phyloP scores from a whole-genome alignment of 371 early-diverging fungal species.

The Mortierella sp. region DNA sequence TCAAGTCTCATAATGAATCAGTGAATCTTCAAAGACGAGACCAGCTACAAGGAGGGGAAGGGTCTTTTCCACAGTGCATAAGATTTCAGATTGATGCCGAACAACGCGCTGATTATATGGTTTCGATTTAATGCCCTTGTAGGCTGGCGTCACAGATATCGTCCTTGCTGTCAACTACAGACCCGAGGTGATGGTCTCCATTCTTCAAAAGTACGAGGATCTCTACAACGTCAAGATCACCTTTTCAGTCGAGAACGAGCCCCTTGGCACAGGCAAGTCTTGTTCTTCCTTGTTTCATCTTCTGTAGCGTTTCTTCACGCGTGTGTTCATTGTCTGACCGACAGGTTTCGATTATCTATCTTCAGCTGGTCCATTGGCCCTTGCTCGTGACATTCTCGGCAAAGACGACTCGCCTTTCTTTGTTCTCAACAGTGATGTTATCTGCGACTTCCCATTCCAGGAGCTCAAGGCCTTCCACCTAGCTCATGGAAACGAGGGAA shows the following conservation, averaged over 20 bases:
- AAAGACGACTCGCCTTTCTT: slow-evolving; percentile 96
- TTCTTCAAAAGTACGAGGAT: slow-evolving; percentile 88
- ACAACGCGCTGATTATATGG: no score
- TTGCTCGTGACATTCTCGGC: slow-evolving; percentile 91
- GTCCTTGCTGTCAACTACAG: slow-evolving; percentile 99
- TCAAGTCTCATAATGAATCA: no score
- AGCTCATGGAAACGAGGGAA: slow-evolving; percentile 92
- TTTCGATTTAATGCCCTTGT: no score
- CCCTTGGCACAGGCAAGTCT: slow-evolving; percentile 90
- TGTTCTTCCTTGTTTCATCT: not conserved
- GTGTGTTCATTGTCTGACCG: slow-evolving; percentile 5
- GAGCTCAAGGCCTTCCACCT: slow-evolving; percentile 89
- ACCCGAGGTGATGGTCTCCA: slow-evolving; percentile 94
- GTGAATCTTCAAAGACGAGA: no score
- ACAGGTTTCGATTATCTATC: not conserved
- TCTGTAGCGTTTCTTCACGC: not conserved
- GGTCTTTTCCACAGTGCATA: no score
- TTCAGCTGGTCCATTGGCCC: slow-evolving; percentile 95
- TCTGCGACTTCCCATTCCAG: slow-evolving; percentile 97
- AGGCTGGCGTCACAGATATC: slow-evolving; percentile 97
- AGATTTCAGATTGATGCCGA: no score
- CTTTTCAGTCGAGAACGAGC: slow-evolving; percentile 97
- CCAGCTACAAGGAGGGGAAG: not conserved
- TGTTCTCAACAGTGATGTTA: slow-evolving; percentile 99
- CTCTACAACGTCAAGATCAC: slow-evolving; percentile 93